Conservation (phyloP, 2,329 filamentous ascomycete genomes). For the Trichoderma semiorbis region DNA sequence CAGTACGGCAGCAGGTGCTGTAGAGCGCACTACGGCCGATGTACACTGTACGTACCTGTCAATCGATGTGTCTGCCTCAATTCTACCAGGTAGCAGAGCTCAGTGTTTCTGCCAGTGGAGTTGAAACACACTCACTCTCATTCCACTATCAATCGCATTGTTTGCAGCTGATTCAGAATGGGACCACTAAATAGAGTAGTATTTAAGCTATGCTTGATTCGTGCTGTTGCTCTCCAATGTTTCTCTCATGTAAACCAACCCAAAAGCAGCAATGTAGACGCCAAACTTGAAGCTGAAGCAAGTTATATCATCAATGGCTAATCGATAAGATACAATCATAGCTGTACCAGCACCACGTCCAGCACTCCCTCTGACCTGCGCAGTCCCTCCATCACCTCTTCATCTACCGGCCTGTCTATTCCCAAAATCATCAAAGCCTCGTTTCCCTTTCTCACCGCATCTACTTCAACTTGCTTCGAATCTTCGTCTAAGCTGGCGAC, state of each 20-base stretch:
- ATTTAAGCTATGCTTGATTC: not conserved
- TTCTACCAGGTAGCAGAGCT: too few species aligned
- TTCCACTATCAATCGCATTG: not conserved
- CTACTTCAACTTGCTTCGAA: constrained; percentile 1
- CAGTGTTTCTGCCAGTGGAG: not conserved
- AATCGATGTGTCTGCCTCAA: not conserved
- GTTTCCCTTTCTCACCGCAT: constrained; percentile 25
- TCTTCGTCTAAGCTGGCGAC: constrained; percentile 53
- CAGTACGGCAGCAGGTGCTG: not conserved
- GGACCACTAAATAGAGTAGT: not conserved
- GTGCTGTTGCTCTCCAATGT: not conserved
- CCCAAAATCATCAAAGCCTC: constrained; percentile 79
- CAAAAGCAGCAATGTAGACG: not conserved
- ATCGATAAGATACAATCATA: constrained; percentile 28
- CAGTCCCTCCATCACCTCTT: constrained; percentile 51
- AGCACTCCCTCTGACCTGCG: constrained; percentile 51
- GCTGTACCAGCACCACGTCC: constrained; percentile 50
- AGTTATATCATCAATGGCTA: not conserved
- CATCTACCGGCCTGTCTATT: constrained; percentile 62
- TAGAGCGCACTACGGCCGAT: not conserved
- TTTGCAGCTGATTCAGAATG: not conserved
- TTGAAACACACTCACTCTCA: not conserved
- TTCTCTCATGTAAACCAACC: not conserved
- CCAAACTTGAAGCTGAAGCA: too few species aligned
- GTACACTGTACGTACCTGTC: not conserved